Percentiles rank a stretch among this genome's conserved stretches.
phyloP scores from a whole-genome alignment of 352 stramenopile genomes.

The Discostella stelligera region DNA sequence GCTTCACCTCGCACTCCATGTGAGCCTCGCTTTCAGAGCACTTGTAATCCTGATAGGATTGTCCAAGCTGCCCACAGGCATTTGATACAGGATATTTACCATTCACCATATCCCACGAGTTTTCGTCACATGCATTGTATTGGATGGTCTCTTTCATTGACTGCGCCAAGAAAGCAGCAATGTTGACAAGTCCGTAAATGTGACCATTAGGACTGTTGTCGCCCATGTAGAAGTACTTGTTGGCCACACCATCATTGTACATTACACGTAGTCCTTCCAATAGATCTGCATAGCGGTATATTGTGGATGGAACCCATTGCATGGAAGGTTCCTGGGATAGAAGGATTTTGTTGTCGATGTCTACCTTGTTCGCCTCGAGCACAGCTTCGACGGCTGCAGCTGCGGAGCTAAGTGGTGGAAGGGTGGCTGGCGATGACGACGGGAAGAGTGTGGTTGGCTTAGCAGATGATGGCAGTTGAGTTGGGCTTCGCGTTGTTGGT shows the following conservation, averaged over 20 bases:
- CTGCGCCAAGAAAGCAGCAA: conserved; percentile 45
- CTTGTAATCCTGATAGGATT: conserved; percentile 63
- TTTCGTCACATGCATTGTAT: conserved; percentile 59
- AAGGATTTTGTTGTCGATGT: conserved; percentile 44
- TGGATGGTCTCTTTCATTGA: conserved; percentile 64
- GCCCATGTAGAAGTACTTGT: conserved; percentile 44
- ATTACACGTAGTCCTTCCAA: conserved; percentile 40
- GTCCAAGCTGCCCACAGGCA: conserved; percentile 55
- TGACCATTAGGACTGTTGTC: conserved; percentile 29
- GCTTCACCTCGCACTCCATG: conserved; percentile 60
- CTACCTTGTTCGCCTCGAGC: conserved; percentile 18
- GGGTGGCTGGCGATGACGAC: not conserved
- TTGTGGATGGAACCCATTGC: conserved; percentile 39
- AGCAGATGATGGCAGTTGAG: not conserved
- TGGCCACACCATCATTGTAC: conserved; percentile 23
- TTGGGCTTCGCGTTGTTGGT: not conserved
- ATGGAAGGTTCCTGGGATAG: conserved; percentile 38
- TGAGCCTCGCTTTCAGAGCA: conserved; percentile 51
- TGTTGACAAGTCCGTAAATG: conserved; percentile 27
- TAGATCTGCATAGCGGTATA: conserved; percentile 47
- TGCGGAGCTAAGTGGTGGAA: not conserved
- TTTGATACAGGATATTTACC: conserved; percentile 50
- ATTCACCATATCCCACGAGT: conserved; percentile 51
- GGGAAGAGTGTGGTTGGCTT: conserved; percentile 11
- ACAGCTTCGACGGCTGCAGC: conserved; percentile 12